Evolutionary conservation across 2,329 filamentous ascomycete genomes (phyloP), one percentile per base, ranked within the genome.

Genomic region (Colletotrichum melonis): DNA sequence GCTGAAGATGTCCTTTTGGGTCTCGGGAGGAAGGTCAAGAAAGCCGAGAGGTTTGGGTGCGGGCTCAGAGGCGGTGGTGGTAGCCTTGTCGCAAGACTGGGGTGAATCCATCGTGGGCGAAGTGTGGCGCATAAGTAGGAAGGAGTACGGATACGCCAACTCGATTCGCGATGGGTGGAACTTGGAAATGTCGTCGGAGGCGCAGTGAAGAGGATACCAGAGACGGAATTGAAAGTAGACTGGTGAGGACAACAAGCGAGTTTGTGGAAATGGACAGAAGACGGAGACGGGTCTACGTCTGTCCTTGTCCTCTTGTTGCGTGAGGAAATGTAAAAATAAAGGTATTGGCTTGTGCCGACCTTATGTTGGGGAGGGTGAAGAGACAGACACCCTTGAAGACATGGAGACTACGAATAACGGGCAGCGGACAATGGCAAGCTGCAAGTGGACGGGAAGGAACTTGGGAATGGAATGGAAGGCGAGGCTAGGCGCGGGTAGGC

Each of bases 1-100:
- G 55, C 80, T 81, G 75, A 88, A 77, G 63, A 89, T 87, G 28
- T 87, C 85, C 67, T 83, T 83, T 74, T 88, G 85, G 0, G 86
- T 85, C 78, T 89, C 88, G 19, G 80, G 76, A 8, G 87, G 87
- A 35, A 89, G 78, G 73, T 83, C 80, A 60, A 86, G 78, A 74
- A 89, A 83, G 24, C 76, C 77, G 63, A 81, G 77, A 16, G 30
- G 35, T 59, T 70, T 75, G 32, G 24, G 32, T 22, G 59, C 16
- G 72, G 70, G 49, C 71, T 77, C 67, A 74, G 66, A 57, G 74
- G 75, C 66, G 72, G 63, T 22, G 66, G 63, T 32, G 69, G 74
- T 69, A 75, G 78, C 76, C 78, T 79, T 77, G 77, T 78, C 76
- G 77, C 78, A 77, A 75, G 76, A 78, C 77, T 78, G 76, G 76